These are phyloP conservation scores for Syncephalastrum racemosum DNA, from an alignment of 371 early-diverging fungal genomes.

Conservation along the genomic window DNA sequence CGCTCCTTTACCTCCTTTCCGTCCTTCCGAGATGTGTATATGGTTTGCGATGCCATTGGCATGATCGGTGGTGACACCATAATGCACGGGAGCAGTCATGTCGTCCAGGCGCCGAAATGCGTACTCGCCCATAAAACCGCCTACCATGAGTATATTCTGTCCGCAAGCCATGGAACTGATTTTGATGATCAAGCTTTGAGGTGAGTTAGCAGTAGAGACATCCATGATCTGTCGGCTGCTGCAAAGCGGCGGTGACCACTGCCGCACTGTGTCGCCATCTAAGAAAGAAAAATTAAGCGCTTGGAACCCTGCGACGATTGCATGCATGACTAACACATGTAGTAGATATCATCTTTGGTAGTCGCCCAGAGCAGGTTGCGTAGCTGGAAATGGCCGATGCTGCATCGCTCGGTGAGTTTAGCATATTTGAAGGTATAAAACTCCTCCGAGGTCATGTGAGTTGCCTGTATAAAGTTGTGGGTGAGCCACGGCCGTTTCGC, in stretches of 20 bases:
- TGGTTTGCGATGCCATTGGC: conserved; percentile 67
- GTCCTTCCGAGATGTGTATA: conserved; percentile 42
- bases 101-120: conserved; percentile 27
- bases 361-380: conserved; percentile 76
- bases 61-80: conserved; percentile 36
- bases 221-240: conserved; percentile 48
- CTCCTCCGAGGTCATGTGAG: conserved; percentile 16
- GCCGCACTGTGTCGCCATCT: conserved; percentile 54
- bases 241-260: conserved; percentile 67
- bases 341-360: conserved; percentile 70
- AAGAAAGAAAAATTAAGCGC: conserved; percentile 1
- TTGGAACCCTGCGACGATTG: neutral
- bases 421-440: conserved; percentile 44
- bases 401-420: conserved; percentile 36
- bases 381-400: conserved; percentile 70
- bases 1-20: conserved; percentile 35
- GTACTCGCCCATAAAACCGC: conserved; percentile 52
- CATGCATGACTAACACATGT: conserved; percentile 44
- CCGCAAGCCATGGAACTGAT: conserved; percentile 71
- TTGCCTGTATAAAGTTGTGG: neutral
- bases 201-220: conserved; percentile 34
- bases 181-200: conserved; percentile 34
- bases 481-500: too few relatives aligned
- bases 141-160: conserved; percentile 37
- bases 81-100: conserved; percentile 18